Percentiles rank a stretch among this genome's conserved stretches.
These are phyloP conservation scores for Seminavis robusta DNA, from an alignment of 108 stramenopile species.

Conservation along the genomic window DNA sequence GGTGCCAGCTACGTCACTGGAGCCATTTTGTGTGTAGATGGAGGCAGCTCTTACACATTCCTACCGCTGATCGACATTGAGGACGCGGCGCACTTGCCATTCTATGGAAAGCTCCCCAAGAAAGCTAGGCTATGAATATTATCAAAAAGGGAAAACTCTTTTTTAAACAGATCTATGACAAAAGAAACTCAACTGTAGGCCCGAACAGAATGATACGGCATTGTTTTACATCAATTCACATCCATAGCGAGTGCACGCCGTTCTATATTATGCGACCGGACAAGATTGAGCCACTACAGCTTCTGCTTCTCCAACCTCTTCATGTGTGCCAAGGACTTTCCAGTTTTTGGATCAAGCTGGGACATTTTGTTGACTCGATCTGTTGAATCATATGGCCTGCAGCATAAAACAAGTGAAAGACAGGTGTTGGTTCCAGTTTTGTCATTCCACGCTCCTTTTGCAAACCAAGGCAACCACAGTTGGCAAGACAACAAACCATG, in stretches of 20 bases:
- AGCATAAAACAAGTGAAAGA: background rate
- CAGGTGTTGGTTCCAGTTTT: background rate
- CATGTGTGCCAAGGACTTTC: conserved; percentile 23
- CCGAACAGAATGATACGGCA: too few relatives aligned
- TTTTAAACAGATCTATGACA: too few relatives aligned
- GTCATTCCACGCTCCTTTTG: background rate
- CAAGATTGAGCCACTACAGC: too few relatives aligned
- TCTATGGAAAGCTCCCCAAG: conserved; percentile 58
- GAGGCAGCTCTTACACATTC: conserved; percentile 58
- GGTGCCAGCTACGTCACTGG: conserved; percentile 77
- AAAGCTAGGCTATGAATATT: conserved; percentile 51
- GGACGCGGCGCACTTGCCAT: conserved; percentile 55
- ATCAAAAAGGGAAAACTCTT: too few relatives aligned
- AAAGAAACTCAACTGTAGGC: too few relatives aligned
- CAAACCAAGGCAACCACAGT: background rate
- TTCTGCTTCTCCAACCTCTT: too few relatives aligned
- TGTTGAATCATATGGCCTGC: conserved; percentile 62
- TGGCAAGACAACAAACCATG: background rate
- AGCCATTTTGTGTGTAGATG: conserved; percentile 60
- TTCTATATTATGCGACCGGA: too few relatives aligned
- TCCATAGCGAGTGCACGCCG: too few relatives aligned
- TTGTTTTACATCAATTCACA: too few relatives aligned
- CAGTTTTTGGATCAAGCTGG: conserved; percentile 72
- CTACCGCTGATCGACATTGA: conserved; percentile 73
- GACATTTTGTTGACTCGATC: conserved; percentile 76